Conservation (phyloP, 202 grass and related monocot genomes). For the Setaria viridis region DNA sequence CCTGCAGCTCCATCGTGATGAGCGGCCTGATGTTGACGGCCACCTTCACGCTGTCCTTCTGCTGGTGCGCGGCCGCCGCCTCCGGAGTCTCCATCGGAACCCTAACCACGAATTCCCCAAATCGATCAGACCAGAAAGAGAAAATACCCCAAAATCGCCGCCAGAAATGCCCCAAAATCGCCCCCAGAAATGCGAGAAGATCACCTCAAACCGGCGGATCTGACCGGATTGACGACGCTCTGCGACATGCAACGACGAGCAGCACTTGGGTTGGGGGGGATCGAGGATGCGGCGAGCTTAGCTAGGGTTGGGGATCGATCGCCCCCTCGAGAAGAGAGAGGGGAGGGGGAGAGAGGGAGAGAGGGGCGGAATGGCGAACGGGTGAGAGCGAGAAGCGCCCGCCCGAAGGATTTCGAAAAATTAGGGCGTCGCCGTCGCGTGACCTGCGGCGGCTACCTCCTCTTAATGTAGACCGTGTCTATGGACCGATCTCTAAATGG, state of each 20-base stretch:
- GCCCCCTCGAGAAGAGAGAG: not conserved
- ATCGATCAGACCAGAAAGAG: not conserved
- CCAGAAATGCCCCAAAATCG: conserved; percentile 11
- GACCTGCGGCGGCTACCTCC: not conserved
- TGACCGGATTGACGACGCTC: conserved; percentile 27
- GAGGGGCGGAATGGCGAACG: conserved; percentile 22
- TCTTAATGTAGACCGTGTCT: not conserved
- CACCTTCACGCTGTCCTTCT: conserved; percentile 87
- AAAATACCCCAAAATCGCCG: conserved; percentile 16
- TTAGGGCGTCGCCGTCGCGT: conserved; percentile 48
- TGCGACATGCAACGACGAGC: not conserved
- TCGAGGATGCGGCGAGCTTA: not conserved
- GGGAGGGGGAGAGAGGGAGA: not conserved
- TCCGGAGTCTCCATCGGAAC: conserved; percentile 70
- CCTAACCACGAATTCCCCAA: conserved; percentile 27
- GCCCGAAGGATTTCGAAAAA: conserved; percentile 59
- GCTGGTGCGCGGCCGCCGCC: conserved; percentile 36
- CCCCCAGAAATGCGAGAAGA: not conserved
- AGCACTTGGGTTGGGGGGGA: not conserved
- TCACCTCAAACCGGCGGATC: conserved; percentile 33
- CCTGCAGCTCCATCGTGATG: conserved; percentile 82
- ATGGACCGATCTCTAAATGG: not conserved
- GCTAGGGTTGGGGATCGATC: conserved; percentile 45
- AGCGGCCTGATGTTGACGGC: conserved; percentile 88
- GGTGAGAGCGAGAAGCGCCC: conserved; percentile 52